Conservation (phyloP, 2,329 filamentous ascomycete genomes). For the Aspergillus caelatus region DNA sequence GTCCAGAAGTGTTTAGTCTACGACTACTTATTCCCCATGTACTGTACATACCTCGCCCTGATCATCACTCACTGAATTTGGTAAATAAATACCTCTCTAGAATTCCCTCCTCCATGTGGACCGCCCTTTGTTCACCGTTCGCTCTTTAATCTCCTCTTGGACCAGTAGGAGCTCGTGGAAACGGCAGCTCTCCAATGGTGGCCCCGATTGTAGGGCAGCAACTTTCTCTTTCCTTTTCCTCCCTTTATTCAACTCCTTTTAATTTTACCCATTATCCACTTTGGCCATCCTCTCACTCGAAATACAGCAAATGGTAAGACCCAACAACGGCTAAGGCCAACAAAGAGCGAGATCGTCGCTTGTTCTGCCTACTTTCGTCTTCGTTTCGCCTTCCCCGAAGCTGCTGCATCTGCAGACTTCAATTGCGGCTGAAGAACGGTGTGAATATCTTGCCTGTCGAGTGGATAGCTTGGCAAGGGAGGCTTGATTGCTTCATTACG, state of each 20-base stretch:
- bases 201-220: not conserved
- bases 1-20: not conserved
- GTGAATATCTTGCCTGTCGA: not conserved
- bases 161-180: not conserved
- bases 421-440: constrained; percentile 1
- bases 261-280: not conserved
- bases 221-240: not conserved
- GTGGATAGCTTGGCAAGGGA: constrained; percentile 1
- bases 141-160: not conserved
- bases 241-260: not conserved
- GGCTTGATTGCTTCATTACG: not conserved
- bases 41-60: not conserved
- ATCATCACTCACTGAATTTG: not conserved
- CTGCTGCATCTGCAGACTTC: not conserved
- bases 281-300: not conserved
- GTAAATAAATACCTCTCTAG: not conserved
- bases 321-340: not conserved
- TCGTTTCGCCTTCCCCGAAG: not conserved
- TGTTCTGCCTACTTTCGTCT: not conserved
- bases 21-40: too few relatives aligned
- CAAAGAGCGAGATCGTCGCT: constrained; percentile 6
- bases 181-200: not conserved
- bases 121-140: not conserved
- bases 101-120: not conserved
- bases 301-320: not conserved